These are phyloP conservation scores for Globisporangium polare DNA, from an alignment of 352 stramenopile species.

Conservation along the genomic window DNA sequence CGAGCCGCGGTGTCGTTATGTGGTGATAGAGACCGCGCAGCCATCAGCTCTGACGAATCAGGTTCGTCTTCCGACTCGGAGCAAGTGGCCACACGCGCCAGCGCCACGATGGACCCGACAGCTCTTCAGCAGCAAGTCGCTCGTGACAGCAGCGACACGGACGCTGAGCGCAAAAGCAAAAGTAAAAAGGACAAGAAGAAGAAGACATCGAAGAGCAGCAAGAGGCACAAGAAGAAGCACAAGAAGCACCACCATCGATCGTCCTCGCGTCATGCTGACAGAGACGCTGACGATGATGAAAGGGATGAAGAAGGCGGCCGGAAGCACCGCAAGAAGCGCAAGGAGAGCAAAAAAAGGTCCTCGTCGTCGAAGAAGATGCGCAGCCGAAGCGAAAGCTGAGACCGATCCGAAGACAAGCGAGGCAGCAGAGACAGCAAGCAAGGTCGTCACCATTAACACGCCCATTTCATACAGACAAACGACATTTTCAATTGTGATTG, in stretches of 20 bases:
- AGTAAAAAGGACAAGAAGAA: slow-evolving; percentile 20
- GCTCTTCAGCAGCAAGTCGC: not conserved
- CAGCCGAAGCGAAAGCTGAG: slow-evolving; percentile 20
- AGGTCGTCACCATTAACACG: slow-evolving; percentile 1
- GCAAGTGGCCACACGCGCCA: not conserved
- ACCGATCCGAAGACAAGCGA: not conserved
- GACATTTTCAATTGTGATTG: not conserved
- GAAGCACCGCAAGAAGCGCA: slow-evolving; percentile 27
- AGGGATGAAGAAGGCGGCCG: slow-evolving; percentile 22
- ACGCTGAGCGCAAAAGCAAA: slow-evolving; percentile 1
- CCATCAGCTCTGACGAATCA: slow-evolving; percentile 5
- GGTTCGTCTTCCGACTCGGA: slow-evolving; percentile 11
- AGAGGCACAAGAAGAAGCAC: slow-evolving; percentile 14
- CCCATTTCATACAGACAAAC: not conserved
- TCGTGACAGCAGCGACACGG: not conserved
- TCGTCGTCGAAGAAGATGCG: slow-evolving; percentile 23
- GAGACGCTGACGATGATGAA: slow-evolving; percentile 13
- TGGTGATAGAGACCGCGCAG: slow-evolving; percentile 8
- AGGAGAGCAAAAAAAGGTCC: slow-evolving; percentile 32
- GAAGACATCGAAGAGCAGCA: slow-evolving; percentile 9
- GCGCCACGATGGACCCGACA: not conserved
- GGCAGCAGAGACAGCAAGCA: slow-evolving; percentile 10
- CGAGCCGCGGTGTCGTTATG: not conserved
- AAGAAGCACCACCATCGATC: slow-evolving; percentile 24
- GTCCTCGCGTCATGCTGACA: slow-evolving; percentile 20